phyloP scores from a whole-genome alignment of 176 grass and related monocot genomes.

The Poa annua region DNA sequence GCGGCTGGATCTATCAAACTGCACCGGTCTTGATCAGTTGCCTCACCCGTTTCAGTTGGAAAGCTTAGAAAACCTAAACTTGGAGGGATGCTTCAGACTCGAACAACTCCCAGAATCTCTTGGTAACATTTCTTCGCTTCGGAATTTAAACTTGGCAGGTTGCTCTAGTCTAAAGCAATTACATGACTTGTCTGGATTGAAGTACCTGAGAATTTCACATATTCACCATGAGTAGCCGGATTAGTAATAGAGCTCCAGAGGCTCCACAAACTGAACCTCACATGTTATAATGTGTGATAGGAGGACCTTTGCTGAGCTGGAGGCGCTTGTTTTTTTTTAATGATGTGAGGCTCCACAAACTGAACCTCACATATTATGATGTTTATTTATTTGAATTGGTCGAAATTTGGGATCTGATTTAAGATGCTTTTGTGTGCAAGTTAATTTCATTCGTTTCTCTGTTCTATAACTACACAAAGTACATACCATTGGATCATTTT shows the following conservation, averaged over 20 bases:
- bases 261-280: neutral
- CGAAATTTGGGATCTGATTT: neutral
- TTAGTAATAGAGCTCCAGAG: neutral
- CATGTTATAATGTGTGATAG: neutral
- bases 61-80: neutral
- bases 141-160: neutral
- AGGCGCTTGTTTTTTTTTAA: neutral
- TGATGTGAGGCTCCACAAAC: neutral
- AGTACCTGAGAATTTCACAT: neutral
- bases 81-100: neutral
- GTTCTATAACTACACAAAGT: neutral
- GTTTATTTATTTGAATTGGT: neutral
- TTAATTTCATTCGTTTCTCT: neutral
- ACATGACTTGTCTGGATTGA: neutral
- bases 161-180: neutral
- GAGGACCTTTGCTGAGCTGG: neutral
- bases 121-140: neutral
- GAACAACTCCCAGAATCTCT: neutral
- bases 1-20: slow-evolving; percentile 39
- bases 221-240: neutral
- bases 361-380: neutral
- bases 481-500: neutral
- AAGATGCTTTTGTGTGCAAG: neutral
- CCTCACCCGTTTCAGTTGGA: slow-evolving; percentile 18
- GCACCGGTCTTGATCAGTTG: slow-evolving; percentile 14